These are phyloP conservation scores for Botryotinia globosa DNA, from an alignment of 2,329 filamentous ascomycete genomes.

Conservation along the genomic window DNA sequence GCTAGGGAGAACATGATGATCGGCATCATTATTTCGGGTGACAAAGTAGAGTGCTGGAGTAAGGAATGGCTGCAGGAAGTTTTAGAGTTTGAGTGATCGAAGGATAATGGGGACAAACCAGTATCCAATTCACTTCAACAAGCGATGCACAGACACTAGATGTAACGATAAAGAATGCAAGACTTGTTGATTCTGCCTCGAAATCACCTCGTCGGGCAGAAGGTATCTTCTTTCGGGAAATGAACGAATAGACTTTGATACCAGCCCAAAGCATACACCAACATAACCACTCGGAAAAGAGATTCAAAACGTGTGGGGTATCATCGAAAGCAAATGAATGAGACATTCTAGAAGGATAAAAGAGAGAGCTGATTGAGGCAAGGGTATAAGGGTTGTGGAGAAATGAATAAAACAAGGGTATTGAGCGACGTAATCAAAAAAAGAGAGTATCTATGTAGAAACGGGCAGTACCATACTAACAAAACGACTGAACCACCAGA, in stretches of 20 bases:
- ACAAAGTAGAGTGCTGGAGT: conserved; percentile 20
- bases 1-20: conserved; percentile 1
- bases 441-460: background rate
- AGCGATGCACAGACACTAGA: conserved; percentile 18
- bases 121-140: conserved; percentile 16
- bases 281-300: conserved; percentile 15
- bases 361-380: background rate
- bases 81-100: background rate
- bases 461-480: background rate
- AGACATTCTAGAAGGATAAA: conserved; percentile 18
- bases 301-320: conserved; percentile 7
- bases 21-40: background rate
- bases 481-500: background rate
- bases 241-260: conserved; percentile 14
- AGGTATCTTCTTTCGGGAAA: background rate
- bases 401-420: conserved; percentile 6
- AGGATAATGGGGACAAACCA: conserved; percentile 6
- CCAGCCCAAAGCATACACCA: conserved; percentile 19
- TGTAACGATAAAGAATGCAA: conserved; percentile 17
- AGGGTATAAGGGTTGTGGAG: background rate
- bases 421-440: background rate
- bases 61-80: conserved; percentile 10
- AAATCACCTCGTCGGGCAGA: background rate
- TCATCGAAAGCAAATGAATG: background rate
- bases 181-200: conserved; percentile 14